A percentile compares a stretch with the other conserved stretches of the same genome.
Conservation (phyloP, 805 yeast genomes). For the Tetrapisispora nanseiensis region DNA sequence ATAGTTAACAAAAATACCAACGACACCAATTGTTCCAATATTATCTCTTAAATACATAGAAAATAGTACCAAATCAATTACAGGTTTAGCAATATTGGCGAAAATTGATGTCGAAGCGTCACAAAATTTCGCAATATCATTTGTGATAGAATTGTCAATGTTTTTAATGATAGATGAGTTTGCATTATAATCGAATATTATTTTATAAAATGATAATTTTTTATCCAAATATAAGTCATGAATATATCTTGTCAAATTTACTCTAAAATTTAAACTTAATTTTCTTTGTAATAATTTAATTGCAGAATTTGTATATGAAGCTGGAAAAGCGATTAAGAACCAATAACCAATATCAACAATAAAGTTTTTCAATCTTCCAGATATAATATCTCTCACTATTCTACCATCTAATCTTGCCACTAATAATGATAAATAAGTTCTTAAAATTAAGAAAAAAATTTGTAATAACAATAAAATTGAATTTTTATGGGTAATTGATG, state of each 20-base stretch:
- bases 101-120: conserved; percentile 74
- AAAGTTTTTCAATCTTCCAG: conserved; percentile 68
- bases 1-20: conserved; percentile 75
- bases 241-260: conserved; percentile 71
- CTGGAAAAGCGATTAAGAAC: conserved; percentile 87
- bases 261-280: conserved; percentile 74
- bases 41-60: conserved; percentile 75
- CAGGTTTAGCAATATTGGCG: conserved; percentile 85
- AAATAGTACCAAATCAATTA: conserved; percentile 76
- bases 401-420: conserved; percentile 89
- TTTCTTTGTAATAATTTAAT: conserved; percentile 71
- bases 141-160: conserved; percentile 72
- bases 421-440: conserved; percentile 80
- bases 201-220: conserved; percentile 73
- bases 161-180: conserved; percentile 42
- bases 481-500: conserved; percentile 58
- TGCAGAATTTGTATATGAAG: conserved; percentile 84
- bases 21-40: conserved; percentile 77
- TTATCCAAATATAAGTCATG: conserved; percentile 84
- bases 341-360: conserved; percentile 71
- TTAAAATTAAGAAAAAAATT: conserved; percentile 58
- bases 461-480: conserved; percentile 58
- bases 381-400: conserved; percentile 78
- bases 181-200: conserved; percentile 46
- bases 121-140: conserved; percentile 72